phyloP scores from a whole-genome alignment of 2,329 filamentous ascomycete genomes.

The Colletotrichum abscissum region DNA sequence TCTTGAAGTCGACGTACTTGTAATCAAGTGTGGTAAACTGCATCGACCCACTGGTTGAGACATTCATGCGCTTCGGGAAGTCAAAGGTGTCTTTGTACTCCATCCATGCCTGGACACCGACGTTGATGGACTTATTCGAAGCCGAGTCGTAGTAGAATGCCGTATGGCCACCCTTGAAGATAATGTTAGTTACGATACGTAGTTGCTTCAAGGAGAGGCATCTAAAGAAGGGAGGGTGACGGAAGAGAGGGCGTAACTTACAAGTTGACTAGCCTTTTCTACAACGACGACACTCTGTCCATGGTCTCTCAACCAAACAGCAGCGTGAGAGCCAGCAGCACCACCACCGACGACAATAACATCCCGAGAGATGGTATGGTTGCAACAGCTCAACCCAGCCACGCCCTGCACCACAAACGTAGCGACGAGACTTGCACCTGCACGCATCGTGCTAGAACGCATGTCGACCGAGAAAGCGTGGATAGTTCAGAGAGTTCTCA shows the following conservation, averaged over 20 bases:
- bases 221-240: neutral
- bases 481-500: no score
- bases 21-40: slow-evolving; percentile 32
- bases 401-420: neutral
- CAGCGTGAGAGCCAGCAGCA: slow-evolving; percentile 51
- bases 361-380: slow-evolving; percentile 36
- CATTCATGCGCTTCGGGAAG: slow-evolving; percentile 46
- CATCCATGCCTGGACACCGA: slow-evolving; percentile 39
- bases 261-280: slow-evolving; percentile 49
- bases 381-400: neutral
- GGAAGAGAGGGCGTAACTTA: neutral
- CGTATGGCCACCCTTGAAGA: slow-evolving; percentile 45
- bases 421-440: neutral
- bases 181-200: neutral
- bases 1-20: slow-evolving; percentile 49
- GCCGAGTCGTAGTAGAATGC: slow-evolving; percentile 44
- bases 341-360: slow-evolving; percentile 55
- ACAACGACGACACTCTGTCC: slow-evolving; percentile 51
- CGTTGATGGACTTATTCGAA: slow-evolving; percentile 37
- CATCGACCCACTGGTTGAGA: slow-evolving; percentile 44
- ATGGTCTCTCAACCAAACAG: slow-evolving; percentile 50
- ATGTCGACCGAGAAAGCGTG: neutral
- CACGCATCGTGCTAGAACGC: slow-evolving; percentile 3
- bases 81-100: slow-evolving; percentile 47
- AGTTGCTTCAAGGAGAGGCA: neutral